phyloP scores from a whole-genome alignment of 805 yeast species.

The Barnettozyma botsteinii region DNA sequence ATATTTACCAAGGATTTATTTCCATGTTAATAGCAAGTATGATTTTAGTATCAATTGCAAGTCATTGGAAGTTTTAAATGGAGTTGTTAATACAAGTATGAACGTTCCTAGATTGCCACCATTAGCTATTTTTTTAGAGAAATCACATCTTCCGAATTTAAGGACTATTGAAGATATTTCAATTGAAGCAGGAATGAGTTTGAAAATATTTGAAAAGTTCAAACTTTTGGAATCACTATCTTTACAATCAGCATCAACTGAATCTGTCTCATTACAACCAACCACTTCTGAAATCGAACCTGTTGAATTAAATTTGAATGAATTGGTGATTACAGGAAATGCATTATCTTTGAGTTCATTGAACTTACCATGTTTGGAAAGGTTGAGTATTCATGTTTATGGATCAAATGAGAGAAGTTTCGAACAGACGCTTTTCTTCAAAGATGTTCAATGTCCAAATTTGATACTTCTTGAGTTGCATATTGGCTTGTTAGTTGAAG shows the following conservation, averaged over 20 bases:
- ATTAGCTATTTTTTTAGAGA: conserved; percentile 15
- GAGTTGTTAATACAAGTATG: conserved; percentile 19
- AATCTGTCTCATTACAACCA: conserved; percentile 6
- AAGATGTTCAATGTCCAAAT: conserved; percentile 7
- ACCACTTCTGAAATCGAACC: not conserved
- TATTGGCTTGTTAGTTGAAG: conserved; percentile 5
- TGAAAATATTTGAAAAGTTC: conserved; percentile 19
- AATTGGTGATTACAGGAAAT: conserved; percentile 18
- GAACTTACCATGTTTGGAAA: conserved; percentile 11
- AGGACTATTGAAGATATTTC: conserved; percentile 15
- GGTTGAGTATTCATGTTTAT: conserved; percentile 13
- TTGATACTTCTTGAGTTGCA: conserved; percentile 1
- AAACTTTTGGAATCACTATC: conserved; percentile 10
- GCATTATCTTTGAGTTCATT: conserved; percentile 12
- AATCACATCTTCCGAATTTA: conserved; percentile 18
- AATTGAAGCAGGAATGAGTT: conserved; percentile 18
- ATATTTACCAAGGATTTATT: conserved; percentile 16
- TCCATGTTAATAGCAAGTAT: conserved; percentile 10
- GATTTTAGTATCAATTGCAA: conserved; percentile 18
- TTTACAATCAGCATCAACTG: conserved; percentile 20
- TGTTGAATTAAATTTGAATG: conserved; percentile 6
- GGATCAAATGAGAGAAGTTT: conserved; percentile 18
- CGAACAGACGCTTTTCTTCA: conserved; percentile 11
- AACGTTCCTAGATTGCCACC: conserved; percentile 19
- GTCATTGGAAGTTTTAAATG: conserved; percentile 11